Evolutionary conservation across 1,284 basidiomycete species (phyloP).

Genomic region (Sporisorium graminicola): DNA sequence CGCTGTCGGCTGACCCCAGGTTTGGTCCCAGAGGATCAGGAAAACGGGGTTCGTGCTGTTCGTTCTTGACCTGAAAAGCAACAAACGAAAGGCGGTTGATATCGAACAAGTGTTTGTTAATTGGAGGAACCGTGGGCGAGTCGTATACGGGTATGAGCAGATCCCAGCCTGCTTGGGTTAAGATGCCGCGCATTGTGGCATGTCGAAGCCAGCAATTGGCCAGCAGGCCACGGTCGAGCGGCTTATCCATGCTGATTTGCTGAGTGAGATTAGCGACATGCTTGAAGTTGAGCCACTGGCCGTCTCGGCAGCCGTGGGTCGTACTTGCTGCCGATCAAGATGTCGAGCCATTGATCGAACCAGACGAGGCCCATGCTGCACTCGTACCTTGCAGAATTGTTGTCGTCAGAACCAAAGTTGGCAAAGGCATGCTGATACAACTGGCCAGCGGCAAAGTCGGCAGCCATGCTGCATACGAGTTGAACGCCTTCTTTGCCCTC

Average conservation of each 20-base stretch:
- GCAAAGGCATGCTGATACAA: neutral
- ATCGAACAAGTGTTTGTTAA: neutral
- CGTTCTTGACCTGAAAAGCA: neutral
- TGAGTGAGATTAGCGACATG: neutral
- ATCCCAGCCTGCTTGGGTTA: too few relatives aligned
- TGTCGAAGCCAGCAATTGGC: neutral
- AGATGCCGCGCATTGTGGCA: too few relatives aligned
- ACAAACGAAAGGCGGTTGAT: neutral
- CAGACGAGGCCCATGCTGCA: neutral
- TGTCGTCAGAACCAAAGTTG: neutral
- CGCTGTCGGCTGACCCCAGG: neutral
- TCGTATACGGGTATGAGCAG: too few relatives aligned
- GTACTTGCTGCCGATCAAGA: neutral
- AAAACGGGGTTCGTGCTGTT: neutral
- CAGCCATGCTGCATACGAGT: neutral
- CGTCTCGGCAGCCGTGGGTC: too few relatives aligned
- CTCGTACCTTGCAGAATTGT: neutral
- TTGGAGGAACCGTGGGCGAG: too few relatives aligned
- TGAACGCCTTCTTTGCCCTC: neutral
- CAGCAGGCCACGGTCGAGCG: neutral
- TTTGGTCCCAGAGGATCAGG: neutral
- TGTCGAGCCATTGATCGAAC: neutral
- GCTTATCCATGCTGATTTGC: neutral
- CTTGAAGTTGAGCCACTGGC: conserved; percentile 7
- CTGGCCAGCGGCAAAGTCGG: neutral